Conservation (phyloP, 2,329 filamentous ascomycete species). For the Plenodomus biglobosus region DNA sequence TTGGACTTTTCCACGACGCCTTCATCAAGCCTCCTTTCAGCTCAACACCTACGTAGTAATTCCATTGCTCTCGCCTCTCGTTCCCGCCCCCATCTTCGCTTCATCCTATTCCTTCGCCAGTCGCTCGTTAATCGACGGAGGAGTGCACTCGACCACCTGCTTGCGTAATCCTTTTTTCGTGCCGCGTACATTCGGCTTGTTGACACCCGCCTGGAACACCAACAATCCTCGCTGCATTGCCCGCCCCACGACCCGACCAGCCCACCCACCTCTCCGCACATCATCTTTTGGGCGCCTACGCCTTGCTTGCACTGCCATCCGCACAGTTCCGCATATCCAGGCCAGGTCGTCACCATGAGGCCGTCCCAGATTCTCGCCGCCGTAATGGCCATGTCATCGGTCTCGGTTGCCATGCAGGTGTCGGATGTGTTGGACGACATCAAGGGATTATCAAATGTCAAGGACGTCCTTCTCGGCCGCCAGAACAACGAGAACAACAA, state of each 20-base stretch:
- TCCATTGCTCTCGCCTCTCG: constrained; percentile 6
- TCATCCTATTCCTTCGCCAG: constrained; percentile 33
- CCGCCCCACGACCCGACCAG: constrained; percentile 17
- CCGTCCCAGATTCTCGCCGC: constrained; percentile 44
- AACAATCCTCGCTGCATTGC: constrained; percentile 26
- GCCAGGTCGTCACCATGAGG: constrained; percentile 32
- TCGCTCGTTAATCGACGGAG: constrained; percentile 40
- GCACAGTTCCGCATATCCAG: not conserved
- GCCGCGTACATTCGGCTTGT: constrained; percentile 25
- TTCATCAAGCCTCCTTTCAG: constrained; percentile 13
- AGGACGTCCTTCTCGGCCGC: constrained; percentile 35
- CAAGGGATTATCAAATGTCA: constrained; percentile 30
- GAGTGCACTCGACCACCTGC: constrained; percentile 13
- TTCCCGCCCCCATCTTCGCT: not conserved
- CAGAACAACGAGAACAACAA: constrained; percentile 16
- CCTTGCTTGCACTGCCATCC: not conserved
- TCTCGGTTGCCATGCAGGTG: constrained; percentile 32
- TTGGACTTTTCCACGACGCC: not conserved
- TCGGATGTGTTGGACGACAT: constrained; percentile 37
- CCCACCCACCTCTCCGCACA: constrained; percentile 19
- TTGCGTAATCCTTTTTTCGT: constrained; percentile 18
- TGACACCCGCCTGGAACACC: constrained; percentile 25
- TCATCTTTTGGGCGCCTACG: not conserved
- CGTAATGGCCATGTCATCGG: constrained; percentile 42
- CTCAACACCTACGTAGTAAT: constrained; percentile 19